Percentiles rank a stretch among this genome's conserved stretches.
These are phyloP conservation scores for Stagonosporopsis cucurbitacearum DNA, from an alignment of 2,329 filamentous ascomycete genomes.

Conservation along the genomic window DNA sequence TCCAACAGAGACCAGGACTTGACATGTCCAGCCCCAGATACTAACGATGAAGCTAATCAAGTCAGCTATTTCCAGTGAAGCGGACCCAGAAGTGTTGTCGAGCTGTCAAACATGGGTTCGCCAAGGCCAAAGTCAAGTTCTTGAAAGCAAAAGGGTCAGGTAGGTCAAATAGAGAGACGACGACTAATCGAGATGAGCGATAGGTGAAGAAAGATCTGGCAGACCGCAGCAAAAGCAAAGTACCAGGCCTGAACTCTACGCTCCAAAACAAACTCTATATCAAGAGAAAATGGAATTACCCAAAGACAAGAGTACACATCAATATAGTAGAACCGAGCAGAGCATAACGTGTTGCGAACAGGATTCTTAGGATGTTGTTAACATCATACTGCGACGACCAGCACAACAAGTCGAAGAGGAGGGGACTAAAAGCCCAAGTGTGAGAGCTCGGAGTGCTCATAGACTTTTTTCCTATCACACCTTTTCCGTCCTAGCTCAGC, in stretches of 20 bases:
- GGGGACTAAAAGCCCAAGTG: background rate
- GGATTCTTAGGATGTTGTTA: background rate
- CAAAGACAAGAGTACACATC: background rate
- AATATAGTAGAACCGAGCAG: background rate
- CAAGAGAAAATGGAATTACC: background rate
- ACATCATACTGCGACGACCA: background rate
- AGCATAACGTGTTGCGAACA: background rate
- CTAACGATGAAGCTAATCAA: no score
- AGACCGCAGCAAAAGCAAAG: background rate
- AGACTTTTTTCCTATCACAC: conserved; percentile 5
- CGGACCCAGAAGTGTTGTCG: no score
- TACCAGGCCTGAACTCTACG: background rate
- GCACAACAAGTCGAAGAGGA: background rate
- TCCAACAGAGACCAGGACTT: no score
- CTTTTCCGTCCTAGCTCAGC: background rate
- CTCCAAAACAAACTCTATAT: background rate
- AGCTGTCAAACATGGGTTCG: no score
- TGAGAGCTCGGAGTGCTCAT: background rate
- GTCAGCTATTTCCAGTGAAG: no score
- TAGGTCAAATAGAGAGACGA: background rate
- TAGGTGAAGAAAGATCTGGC: background rate
- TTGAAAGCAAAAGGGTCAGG: background rate
- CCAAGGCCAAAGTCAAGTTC: background rate
- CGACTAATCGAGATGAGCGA: background rate
- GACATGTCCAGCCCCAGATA: no score